A percentile compares a stretch with the other conserved stretches of the same genome.
Conservation (phyloP, 192 early-diverging fungal species). For the Ambispora gerdemannii region DNA sequence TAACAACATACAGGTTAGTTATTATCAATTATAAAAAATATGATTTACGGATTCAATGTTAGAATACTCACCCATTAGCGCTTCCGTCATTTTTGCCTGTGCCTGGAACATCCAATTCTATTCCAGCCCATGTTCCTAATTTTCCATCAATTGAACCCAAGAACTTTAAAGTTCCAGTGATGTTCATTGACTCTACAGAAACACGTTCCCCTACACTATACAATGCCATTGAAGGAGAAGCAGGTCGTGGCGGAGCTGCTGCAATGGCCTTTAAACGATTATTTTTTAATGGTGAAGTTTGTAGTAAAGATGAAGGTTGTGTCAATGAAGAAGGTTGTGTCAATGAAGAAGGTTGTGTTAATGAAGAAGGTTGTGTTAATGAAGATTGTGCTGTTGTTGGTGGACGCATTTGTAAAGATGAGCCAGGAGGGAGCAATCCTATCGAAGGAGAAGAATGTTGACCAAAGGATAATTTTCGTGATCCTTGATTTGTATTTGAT, state of each 20-base stretch:
- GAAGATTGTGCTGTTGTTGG: slow-evolving; percentile 21
- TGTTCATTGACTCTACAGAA: slow-evolving; percentile 53
- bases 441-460: slow-evolving; percentile 18
- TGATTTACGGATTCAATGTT: neutral
- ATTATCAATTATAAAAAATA: neutral
- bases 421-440: slow-evolving; percentile 5
- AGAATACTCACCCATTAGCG: slow-evolving; percentile 54
- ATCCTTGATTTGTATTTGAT: neutral
- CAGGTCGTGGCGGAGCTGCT: slow-evolving; percentile 26
- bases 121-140: slow-evolving; percentile 75
- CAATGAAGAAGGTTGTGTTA: slow-evolving; percentile 23
- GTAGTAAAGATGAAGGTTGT: neutral
- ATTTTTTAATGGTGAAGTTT: slow-evolving; percentile 6
- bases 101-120: slow-evolving; percentile 68
- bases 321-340: slow-evolving; percentile 1
- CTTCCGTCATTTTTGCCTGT: slow-evolving; percentile 78
- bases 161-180: slow-evolving; percentile 65
- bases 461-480: neutral
- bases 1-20: neutral
- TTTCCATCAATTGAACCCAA: slow-evolving; percentile 74
- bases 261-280: slow-evolving; percentile 27
- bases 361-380: slow-evolving; percentile 33
- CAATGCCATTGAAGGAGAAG: slow-evolving; percentile 39
- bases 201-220: slow-evolving; percentile 59
- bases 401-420: slow-evolving; percentile 5